phyloP scores from a whole-genome alignment of 1,284 basidiomycete species.

The Baeospora myosura region DNA sequence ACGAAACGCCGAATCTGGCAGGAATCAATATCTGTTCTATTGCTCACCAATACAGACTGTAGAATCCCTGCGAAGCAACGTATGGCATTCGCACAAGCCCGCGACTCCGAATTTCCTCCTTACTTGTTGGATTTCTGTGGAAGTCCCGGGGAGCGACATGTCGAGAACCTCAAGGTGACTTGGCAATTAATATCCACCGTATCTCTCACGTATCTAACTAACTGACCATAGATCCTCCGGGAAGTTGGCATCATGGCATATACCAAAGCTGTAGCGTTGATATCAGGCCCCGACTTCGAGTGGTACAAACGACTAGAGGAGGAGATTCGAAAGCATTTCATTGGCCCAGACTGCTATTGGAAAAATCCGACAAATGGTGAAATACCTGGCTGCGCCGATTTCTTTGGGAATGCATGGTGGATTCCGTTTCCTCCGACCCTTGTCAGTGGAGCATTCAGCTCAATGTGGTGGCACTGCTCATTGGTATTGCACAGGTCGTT shows the following conservation, averaged over 20 bases:
- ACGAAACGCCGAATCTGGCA: conserved; percentile 76
- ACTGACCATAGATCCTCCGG: conserved; percentile 50
- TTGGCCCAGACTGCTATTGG: conserved; percentile 71
- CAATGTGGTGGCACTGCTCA: background rate
- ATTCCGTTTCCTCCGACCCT: conserved; percentile 72
- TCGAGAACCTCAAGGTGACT: conserved; percentile 73
- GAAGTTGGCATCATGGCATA: conserved; percentile 54
- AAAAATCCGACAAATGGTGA: conserved; percentile 26
- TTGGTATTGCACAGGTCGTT: conserved; percentile 42
- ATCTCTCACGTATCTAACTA: conserved; percentile 12
- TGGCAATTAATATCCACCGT: background rate
- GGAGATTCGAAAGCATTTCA: conserved; percentile 46
- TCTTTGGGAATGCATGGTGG: conserved; percentile 73
- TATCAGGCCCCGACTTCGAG: conserved; percentile 40
- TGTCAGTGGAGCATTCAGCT: conserved; percentile 28
- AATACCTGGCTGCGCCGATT: conserved; percentile 36
- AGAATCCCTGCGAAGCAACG: conserved; percentile 54
- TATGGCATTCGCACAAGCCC: conserved; percentile 56
- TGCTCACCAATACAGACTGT: conserved; percentile 55
- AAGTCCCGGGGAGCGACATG: conserved; percentile 66
- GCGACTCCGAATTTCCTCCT: conserved; percentile 58
- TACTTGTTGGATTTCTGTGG: conserved; percentile 67
- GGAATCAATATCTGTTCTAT: conserved; percentile 64
- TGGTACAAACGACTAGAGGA: conserved; percentile 40
- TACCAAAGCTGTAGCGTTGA: conserved; percentile 38